Conservation (phyloP, 192 early-diverging fungal genomes). For the Allomyces arbusculus region DNA sequence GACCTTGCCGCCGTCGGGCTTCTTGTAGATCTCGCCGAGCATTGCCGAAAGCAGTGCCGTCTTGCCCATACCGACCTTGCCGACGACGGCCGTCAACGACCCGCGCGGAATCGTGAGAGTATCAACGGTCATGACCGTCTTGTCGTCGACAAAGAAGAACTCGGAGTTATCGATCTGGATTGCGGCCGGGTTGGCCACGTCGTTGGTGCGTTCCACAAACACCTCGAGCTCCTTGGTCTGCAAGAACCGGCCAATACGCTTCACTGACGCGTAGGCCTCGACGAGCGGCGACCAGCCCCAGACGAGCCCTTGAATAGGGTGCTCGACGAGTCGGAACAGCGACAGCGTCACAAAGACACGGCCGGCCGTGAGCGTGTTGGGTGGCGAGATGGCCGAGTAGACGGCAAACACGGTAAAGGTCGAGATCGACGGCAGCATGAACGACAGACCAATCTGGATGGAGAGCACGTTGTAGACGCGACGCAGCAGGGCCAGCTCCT, state of each 20-base stretch:
- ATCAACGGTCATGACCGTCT: neutral
- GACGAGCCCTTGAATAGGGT: constrained; percentile 13
- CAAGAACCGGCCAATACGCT: constrained; percentile 17
- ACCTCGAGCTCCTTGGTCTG: constrained; percentile 18
- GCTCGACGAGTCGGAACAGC: constrained; percentile 22
- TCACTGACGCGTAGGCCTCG: constrained; percentile 15
- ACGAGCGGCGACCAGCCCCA: constrained; percentile 14
- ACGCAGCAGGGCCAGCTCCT: neutral
- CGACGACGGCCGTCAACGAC: constrained; percentile 6
- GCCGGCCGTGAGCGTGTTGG: constrained; percentile 15
- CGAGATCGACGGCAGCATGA: neutral
- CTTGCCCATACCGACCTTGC: constrained; percentile 12
- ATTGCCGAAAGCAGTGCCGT: constrained; percentile 9
- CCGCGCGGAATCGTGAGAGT: constrained; percentile 19
- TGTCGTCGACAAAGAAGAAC: neutral
- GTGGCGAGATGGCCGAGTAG: neutral
- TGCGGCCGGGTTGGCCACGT: neutral
- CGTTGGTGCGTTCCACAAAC: constrained; percentile 2
- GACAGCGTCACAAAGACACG: constrained; percentile 24
- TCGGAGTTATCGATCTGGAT: neutral
- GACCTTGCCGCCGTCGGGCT: neutral
- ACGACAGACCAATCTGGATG: neutral
- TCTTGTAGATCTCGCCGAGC: constrained; percentile 11
- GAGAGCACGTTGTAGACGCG: neutral
- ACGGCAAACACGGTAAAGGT: neutral